Evolutionary conservation across 169 alveolate genomes (phyloP).

Genomic region (Amoebophrya sp.): DNA sequence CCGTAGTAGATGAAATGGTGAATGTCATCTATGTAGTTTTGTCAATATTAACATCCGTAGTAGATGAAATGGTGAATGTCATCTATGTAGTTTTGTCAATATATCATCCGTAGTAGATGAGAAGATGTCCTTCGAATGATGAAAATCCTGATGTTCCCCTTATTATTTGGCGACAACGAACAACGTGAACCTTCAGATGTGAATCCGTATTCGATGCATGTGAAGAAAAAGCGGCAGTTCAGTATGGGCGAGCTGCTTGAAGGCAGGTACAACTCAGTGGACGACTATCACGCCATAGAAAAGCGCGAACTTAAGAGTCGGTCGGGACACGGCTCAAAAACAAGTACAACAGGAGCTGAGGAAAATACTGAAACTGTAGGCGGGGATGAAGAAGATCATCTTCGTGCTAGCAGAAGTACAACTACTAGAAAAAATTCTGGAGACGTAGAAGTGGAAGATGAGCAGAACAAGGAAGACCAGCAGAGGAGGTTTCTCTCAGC

Average conservation of each 20-base stretch:
- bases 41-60: no score
- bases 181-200: slow-evolving; percentile 16
- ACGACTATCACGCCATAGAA: background rate
- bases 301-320: background rate
- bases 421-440: background rate
- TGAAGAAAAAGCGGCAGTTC: slow-evolving; percentile 7
- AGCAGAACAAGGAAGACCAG: background rate
- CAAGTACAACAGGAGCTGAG: background rate
- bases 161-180: no score
- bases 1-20: no score
- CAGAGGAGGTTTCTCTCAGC: background rate
- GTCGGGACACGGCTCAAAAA: no score
- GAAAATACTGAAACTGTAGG: no score
- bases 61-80: no score
- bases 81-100: no score
- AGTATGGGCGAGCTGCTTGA: background rate
- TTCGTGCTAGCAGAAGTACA: background rate
- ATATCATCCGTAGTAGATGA: background rate
- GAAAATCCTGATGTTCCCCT: background rate
- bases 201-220: background rate
- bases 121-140: background rate
- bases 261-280: background rate
- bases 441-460: background rate
- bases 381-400: background rate
- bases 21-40: no score